Conservation (phyloP, 2,329 filamentous ascomycete species). For the Paecilomyces sp. region DNA sequence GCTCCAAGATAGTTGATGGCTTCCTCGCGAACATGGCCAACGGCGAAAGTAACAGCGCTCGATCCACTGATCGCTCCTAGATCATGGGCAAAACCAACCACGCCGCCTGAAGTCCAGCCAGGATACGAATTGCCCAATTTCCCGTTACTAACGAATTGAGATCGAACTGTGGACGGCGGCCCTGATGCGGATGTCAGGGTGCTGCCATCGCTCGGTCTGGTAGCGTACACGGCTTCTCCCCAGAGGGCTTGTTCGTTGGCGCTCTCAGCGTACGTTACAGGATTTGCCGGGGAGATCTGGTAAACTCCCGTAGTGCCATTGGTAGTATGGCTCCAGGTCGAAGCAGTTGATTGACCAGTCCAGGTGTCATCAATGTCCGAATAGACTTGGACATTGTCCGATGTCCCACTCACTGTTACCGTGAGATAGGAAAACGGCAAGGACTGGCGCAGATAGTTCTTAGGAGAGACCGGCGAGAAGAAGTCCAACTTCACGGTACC, state of each 20-base stretch:
- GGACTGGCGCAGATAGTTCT: constrained; percentile 36
- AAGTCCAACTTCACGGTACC: constrained; percentile 35
- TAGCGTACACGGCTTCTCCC: constrained; percentile 36
- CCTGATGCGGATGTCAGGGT: constrained; percentile 25
- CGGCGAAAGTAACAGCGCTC: constrained; percentile 31
- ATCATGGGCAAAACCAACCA: constrained; percentile 34
- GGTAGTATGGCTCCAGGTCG: constrained; percentile 15
- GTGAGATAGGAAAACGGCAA: constrained; percentile 38
- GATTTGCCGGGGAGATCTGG: constrained; percentile 23
- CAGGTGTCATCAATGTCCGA: constrained; percentile 39
- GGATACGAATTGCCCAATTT: constrained; percentile 15
- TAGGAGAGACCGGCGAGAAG: constrained; percentile 38
- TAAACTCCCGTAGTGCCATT: constrained; percentile 22
- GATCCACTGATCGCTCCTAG: constrained; percentile 23
- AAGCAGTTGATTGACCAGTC: constrained; percentile 25
- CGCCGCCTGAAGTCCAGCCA: constrained; percentile 19
- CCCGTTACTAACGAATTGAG: constrained; percentile 26
- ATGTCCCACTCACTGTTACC: constrained; percentile 21
- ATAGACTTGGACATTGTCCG: constrained; percentile 31
- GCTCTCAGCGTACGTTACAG: constrained; percentile 24
- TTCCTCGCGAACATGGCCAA: constrained; percentile 34
- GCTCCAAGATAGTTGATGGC: constrained; percentile 36
- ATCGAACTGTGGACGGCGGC: constrained; percentile 16
- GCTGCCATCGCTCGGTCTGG: constrained; percentile 17
- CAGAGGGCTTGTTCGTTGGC: constrained; percentile 33